phyloP scores from a whole-genome alignment of 352 stramenopile species.

The Globisporangium nodosum region DNA sequence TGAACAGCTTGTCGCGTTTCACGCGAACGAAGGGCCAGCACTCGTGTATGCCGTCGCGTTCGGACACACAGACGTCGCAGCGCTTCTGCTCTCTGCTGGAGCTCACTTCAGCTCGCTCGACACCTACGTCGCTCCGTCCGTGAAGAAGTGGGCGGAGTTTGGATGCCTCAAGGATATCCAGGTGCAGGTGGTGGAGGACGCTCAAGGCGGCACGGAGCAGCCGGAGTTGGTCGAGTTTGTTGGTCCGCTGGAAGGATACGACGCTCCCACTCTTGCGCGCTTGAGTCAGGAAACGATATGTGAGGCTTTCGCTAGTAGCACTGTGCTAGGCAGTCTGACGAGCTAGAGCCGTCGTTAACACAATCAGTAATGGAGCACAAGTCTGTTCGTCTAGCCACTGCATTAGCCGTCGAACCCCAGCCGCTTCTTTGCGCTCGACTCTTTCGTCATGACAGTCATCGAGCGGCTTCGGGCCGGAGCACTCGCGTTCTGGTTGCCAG shows the following conservation, averaged over 20 bases:
- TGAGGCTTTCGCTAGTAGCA: slow-evolving; percentile 7
- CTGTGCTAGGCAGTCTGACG: neutral
- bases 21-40: slow-evolving; percentile 52
- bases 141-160: slow-evolving; percentile 64
- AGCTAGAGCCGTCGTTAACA: neutral
- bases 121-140: slow-evolving; percentile 39
- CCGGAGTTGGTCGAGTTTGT: slow-evolving; percentile 13
- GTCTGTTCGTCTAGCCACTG: neutral
- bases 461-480: slow-evolving; percentile 27
- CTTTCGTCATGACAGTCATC: slow-evolving; percentile 25
- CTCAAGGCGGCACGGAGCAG: neutral
- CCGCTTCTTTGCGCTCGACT: slow-evolving; percentile 25
- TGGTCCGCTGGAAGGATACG: slow-evolving; percentile 25
- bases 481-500: slow-evolving; percentile 12
- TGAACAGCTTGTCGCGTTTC: slow-evolving; percentile 48
- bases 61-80: slow-evolving; percentile 30
- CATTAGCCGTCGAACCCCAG: slow-evolving; percentile 23
- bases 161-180: slow-evolving; percentile 30
- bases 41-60: slow-evolving; percentile 65
- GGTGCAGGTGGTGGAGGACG: slow-evolving; percentile 5
- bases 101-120: slow-evolving; percentile 48
- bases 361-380: too few species aligned
- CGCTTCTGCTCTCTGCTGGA: slow-evolving; percentile 30
- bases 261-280: slow-evolving; percentile 6
- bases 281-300: slow-evolving; percentile 21